These are phyloP conservation scores for Amanita subjunquillea DNA, from an alignment of 768 basidiomycete species.

Conservation along the genomic window DNA sequence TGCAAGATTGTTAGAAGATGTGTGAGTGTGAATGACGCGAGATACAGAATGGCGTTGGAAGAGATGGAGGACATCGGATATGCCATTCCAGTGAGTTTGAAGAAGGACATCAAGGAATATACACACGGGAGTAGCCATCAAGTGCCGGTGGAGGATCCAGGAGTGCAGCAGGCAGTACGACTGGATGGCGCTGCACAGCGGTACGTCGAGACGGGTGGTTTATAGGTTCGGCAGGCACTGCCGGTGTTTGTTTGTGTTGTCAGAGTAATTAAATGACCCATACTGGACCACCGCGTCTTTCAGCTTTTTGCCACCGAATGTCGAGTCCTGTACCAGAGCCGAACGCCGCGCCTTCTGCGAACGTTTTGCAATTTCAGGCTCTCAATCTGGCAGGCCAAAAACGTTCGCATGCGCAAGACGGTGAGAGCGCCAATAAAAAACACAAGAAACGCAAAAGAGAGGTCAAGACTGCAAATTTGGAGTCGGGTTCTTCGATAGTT, in stretches of 20 bases:
- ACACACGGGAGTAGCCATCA: not conserved
- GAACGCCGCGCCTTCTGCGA: not conserved
- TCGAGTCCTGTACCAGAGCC: not conserved
- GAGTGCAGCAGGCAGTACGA: conserved; percentile 2
- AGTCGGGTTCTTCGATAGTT: conserved; percentile 3
- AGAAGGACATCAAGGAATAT: conserved; percentile 6
- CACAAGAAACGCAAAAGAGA: conserved; percentile 3
- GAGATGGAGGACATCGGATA: conserved; percentile 66
- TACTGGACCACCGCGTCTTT: not conserved
- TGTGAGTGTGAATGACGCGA: conserved; percentile 40
- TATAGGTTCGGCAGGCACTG: not conserved
- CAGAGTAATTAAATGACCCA: not conserved
- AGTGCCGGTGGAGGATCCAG: not conserved
- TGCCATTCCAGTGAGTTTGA: conserved; percentile 13
- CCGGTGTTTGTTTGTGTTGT: conserved; percentile 1
- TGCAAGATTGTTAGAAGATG: conserved; percentile 51
- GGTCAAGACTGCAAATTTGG: not conserved
- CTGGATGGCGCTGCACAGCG: conserved; percentile 18
- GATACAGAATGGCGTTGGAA: conserved; percentile 53
- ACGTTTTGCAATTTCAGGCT: not conserved
- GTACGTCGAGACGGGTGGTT: conserved; percentile 24
- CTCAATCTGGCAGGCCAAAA: not conserved
- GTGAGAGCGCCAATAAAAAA: not conserved
- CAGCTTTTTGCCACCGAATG: not conserved
- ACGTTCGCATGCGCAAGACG: not conserved